phyloP scores from a whole-genome alignment of 306 rosid genomes.

The Medicago lupulina region DNA sequence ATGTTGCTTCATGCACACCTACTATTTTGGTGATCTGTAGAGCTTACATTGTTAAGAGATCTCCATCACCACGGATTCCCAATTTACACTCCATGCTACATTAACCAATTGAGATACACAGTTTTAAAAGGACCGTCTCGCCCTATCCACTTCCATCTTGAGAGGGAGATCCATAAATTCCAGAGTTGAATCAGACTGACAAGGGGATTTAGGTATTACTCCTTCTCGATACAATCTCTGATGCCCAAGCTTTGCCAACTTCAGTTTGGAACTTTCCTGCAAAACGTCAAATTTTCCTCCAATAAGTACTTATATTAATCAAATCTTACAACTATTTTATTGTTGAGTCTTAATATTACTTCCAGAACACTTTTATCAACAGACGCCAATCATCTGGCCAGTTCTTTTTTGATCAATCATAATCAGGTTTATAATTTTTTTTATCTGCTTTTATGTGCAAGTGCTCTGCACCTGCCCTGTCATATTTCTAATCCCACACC shows the following conservation, averaged over 20 bases:
- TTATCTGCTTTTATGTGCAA: neutral
- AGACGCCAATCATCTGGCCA: neutral
- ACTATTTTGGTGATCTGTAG: slow-evolving; percentile 11
- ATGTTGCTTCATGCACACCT: slow-evolving; percentile 30
- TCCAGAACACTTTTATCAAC: neutral
- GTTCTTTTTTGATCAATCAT: neutral
- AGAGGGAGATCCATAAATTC: neutral
- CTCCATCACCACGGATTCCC: neutral
- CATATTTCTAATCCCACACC: neutral
- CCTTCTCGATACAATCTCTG: slow-evolving; percentile 76
- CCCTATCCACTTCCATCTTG: neutral
- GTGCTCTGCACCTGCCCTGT: neutral
- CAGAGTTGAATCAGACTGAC: neutral
- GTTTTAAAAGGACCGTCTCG: neutral
- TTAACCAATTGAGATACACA: neutral
- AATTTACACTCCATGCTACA: neutral
- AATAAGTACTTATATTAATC: neutral
- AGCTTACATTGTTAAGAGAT: slow-evolving; percentile 7
- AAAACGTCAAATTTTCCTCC: neutral
- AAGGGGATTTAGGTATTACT: slow-evolving; percentile 26
- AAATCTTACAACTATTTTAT: neutral
- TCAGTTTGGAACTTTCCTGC: slow-evolving; percentile 94
- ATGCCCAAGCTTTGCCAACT: slow-evolving; percentile 88
- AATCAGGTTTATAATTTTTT: neutral
- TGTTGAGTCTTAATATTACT: neutral